Evolutionary conservation across 2,329 filamentous ascomycete species (phyloP).

Genomic region (Claviceps lovelessii): DNA sequence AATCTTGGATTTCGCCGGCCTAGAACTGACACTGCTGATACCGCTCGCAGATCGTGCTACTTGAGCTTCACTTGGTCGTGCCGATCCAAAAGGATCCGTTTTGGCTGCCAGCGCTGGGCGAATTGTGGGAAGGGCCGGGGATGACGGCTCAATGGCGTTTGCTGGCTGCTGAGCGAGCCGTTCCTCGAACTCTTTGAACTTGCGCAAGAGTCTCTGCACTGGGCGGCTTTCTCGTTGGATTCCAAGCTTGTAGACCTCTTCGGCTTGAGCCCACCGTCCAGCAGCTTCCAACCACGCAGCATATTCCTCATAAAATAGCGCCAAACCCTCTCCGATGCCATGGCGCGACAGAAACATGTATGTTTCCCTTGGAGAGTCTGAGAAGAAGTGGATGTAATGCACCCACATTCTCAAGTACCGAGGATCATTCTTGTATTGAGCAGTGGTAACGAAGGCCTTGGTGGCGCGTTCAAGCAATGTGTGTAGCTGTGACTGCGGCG

Average conservation of each 20-base stretch:
- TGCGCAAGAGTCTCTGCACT: conserved; percentile 64
- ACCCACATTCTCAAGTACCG: conserved; percentile 90
- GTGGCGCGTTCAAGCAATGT: conserved; percentile 85
- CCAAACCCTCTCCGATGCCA: conserved; percentile 70
- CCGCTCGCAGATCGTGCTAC: conserved; percentile 38
- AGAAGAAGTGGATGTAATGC: conserved; percentile 84
- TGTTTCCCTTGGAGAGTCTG: conserved; percentile 81
- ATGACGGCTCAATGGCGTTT: conserved; percentile 53
- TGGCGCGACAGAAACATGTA: conserved; percentile 87
- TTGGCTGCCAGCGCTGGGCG: conserved; percentile 76
- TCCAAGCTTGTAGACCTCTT: conserved; percentile 83
- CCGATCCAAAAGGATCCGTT: conserved; percentile 60
- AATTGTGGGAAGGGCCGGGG: conserved; percentile 72
- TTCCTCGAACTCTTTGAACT: conserved; percentile 83
- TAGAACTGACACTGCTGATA: conserved; percentile 37
- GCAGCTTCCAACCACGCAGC: conserved; percentile 80
- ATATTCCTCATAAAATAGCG: conserved; percentile 94
- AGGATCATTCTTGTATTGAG: conserved; percentile 89
- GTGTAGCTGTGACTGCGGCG: conserved; percentile 77
- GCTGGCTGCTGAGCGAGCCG: conserved; percentile 54
- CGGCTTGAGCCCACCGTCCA: conserved; percentile 75
- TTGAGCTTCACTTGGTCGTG: conserved; percentile 50
- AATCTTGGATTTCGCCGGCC: conserved; percentile 65
- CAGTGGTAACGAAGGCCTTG: conserved; percentile 68
- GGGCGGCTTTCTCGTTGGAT: conserved; percentile 81